Base-by-base conservation (phyloP, 192 early-diverging fungal genomes). In the Coemansia sp. region DNA sequence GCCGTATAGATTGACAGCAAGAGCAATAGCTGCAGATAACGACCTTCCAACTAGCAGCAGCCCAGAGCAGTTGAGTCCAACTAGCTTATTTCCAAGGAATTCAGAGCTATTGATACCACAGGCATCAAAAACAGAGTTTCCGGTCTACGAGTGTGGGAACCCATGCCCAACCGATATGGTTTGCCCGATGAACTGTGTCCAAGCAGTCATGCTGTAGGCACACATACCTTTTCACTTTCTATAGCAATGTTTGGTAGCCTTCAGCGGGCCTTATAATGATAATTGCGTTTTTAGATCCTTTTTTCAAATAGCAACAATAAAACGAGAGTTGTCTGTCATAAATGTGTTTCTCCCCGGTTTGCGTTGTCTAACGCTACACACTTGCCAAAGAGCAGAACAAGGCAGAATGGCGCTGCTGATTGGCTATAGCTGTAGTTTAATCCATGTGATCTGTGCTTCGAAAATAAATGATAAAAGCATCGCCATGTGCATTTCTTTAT, bases 171-270 rank as follows among this genome's bases (percentile, higher is more conserved):
- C 26, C 36, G 56, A 36, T 15, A 58, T 58, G 56, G 56, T 40
- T 0, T 58, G 56, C 37, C 56, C 56, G 3, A 58, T 58, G 56
- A 11, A 40, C 26, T 58, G 56, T 16, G 10, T 58, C 56, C 56
- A 39, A 40, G 56, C 26, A 9, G 39, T 8, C 16, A n/a, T 41
- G 55, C 2, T 32, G 15, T 57, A 51, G 48, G 5, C 16, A 51
- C 18, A 51, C 22, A 21, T 51, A 16, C 8, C 48, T 51, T 21
- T 51, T 3, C 22, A 4, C 4, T 9, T 51, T 51, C 8, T 4
- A 5, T 48, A 4, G 15, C 5, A 51, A 19, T 51, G 22, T 51
- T 21, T n/a, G n/a, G n/a, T n/a, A 51, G 22, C 18, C 5, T 21
- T 18, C 19, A 21, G 18, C 48, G 18, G 6, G 48, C 22, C 22